Conservation (phyloP, 768 basidiomycete genomes). For the Cyclocybe aegerita region DNA sequence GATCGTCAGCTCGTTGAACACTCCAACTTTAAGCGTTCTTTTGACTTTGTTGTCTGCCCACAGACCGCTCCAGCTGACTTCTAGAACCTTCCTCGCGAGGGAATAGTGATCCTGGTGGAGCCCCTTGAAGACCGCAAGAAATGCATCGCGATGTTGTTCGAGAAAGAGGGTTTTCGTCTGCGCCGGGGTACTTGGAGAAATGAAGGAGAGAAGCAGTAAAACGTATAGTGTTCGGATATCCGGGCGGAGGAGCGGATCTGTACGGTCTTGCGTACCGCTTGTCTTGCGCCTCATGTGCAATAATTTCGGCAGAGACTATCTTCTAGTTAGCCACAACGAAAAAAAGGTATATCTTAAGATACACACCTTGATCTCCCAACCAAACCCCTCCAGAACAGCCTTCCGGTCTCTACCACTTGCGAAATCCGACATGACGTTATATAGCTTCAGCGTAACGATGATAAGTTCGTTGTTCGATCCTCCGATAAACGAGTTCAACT, state of each 20-base stretch:
- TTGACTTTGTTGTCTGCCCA: conserved; percentile 76
- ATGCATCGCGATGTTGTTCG: conserved; percentile 66
- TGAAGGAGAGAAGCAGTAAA: conserved; percentile 71
- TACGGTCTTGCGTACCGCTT: conserved; percentile 36
- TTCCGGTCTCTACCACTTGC: conserved; percentile 67
- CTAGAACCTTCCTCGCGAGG: conserved; percentile 63
- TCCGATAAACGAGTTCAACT: conserved; percentile 61
- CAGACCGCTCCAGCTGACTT: conserved; percentile 73
- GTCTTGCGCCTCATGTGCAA: conserved; percentile 68
- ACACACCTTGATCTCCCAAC: conserved; percentile 76
- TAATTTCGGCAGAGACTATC: conserved; percentile 64
- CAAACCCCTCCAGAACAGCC: conserved; percentile 63
- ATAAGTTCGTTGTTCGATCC: conserved; percentile 65
- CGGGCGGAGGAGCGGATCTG: conserved; percentile 35
- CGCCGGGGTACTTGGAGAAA: conserved; percentile 45
- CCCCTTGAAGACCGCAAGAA: conserved; percentile 74
- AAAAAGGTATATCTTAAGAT: neutral
- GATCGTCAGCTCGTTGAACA: conserved; percentile 70
- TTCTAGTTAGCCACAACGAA: neutral
- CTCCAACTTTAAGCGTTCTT: conserved; percentile 64
- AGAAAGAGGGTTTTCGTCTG: conserved; percentile 64
- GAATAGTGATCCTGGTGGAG: conserved; percentile 63
- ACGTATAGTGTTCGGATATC: conserved; percentile 82
- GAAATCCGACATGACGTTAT: conserved; percentile 59
- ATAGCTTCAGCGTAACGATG: conserved; percentile 64